Evolutionary conservation across 805 yeast genomes (phyloP).

Genomic region (Saccharomycopsis guyanensis): DNA sequence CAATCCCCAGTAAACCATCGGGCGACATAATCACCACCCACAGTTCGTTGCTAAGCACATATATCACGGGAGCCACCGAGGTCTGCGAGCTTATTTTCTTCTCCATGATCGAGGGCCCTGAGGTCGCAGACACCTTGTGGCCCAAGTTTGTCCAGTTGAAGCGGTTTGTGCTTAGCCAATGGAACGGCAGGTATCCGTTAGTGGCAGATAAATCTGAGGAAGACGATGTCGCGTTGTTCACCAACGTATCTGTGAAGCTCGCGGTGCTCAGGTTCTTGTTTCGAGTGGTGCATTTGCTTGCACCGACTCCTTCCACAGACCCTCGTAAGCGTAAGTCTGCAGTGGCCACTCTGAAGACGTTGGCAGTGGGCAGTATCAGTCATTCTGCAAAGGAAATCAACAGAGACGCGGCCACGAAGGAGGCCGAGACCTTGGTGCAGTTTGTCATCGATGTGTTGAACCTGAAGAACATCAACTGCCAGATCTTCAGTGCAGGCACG

Average conservation of each 20-base stretch:
- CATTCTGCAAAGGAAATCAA: not conserved
- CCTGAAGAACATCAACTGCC: conserved; percentile 8
- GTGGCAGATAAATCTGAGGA: not conserved
- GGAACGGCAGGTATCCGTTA: conserved; percentile 7
- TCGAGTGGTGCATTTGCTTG: conserved; percentile 10
- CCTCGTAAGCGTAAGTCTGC: conserved; percentile 17
- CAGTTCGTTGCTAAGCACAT: not conserved
- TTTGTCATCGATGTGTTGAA: conserved; percentile 4
- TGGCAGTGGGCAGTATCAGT: not conserved
- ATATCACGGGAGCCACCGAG: conserved; percentile 6
- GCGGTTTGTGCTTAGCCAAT: conserved; percentile 4
- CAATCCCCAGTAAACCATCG: not conserved
- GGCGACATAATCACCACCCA: not conserved
- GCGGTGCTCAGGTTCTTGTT: conserved; percentile 11
- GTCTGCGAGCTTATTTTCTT: conserved; percentile 5
- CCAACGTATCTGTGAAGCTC: conserved; percentile 5
- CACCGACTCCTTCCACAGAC: conserved; percentile 10
- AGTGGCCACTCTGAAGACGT: not conserved
- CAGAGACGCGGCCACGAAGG: conserved; percentile 1
- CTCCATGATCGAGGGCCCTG: not conserved
- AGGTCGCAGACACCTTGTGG: conserved; percentile 1
- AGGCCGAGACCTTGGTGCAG: conserved; percentile 8
- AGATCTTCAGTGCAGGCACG: conserved; percentile 13
- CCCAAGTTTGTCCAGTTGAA: conserved; percentile 2
- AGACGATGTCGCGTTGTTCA: not conserved